phyloP scores from a whole-genome alignment of 2,329 filamentous ascomycete genomes.

The Golovinomyces cichoracearum region DNA sequence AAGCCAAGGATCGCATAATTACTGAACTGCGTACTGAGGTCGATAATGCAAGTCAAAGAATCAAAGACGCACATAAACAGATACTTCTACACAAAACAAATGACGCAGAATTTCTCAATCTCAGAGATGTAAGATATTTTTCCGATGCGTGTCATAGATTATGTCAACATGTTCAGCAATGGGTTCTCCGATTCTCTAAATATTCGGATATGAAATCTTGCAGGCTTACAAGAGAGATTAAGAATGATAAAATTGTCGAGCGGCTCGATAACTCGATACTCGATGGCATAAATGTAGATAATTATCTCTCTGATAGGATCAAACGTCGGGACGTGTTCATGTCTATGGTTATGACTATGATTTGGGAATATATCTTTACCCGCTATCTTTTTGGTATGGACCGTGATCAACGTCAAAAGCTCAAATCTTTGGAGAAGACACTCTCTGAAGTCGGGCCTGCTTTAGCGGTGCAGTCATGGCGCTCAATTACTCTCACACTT shows the following conservation, averaged over 20 bases:
- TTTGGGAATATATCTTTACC: conserved; percentile 97
- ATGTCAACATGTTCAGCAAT: conserved; percentile 87
- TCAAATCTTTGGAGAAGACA: conserved; percentile 84
- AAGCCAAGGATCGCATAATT: conserved; percentile 66
- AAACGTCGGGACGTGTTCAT: conserved; percentile 85
- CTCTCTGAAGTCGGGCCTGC: conserved; percentile 66
- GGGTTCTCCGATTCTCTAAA: conserved; percentile 94
- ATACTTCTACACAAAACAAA: conserved; percentile 32
- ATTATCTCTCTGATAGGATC: conserved; percentile 66
- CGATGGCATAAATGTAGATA: conserved; percentile 79
- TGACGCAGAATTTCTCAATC: conserved; percentile 47
- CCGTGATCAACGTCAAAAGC: conserved; percentile 84
- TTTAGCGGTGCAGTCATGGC: conserved; percentile 87
- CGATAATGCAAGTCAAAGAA: conserved; percentile 38
- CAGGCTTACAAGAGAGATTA: conserved; percentile 57
- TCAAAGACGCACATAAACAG: conserved; percentile 29
- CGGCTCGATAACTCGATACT: conserved; percentile 82
- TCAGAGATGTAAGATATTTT: conserved; percentile 84
- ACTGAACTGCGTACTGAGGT: conserved; percentile 50
- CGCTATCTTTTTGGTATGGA: conserved; percentile 98
- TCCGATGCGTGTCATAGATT: conserved; percentile 81
- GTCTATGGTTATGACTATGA: conserved; percentile 97
- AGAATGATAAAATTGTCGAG: conserved; percentile 79
- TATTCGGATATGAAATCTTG: conserved; percentile 82
- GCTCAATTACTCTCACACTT: conserved; percentile 76